Base-by-base conservation (phyloP, 306 rosid genomes). In the Spatholobus suberectus region DNA sequence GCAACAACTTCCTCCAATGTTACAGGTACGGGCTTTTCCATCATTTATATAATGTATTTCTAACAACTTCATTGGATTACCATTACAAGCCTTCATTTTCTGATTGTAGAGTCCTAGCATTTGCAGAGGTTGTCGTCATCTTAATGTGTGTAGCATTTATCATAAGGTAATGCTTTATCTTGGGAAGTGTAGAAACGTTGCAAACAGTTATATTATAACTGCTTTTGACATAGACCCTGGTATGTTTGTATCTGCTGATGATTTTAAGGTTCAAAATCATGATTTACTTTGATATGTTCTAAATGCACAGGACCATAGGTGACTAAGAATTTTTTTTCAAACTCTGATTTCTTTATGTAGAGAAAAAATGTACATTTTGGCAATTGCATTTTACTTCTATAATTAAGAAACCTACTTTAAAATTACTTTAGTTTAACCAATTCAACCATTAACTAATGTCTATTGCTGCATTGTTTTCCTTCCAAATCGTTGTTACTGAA, bases 61-160 rank as follows among this genome's bases (percentile, higher is more conserved):
- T 75, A 49, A 11, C 5, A 51, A 61, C 52, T 79, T 83, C 23
- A 63, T 76, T 37, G 15, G 73, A 80, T 51, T 74, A 18, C 7
- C 65, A 11, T 58, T 74, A 82, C 78, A 49, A 29, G 13, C 74
- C 82, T 76, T 79, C 61, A 66, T 77, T 46, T 85, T 84, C 78
- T 63, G 81, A 80, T 76, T 81, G 83, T 77, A 95, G 99, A 89
- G 90, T 89, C 87, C 79, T 20, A 86, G 83, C 88, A 86, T 90
- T 75, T 95, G 97, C 88, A 90, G 82, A 87, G 92, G 98, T 67
- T 95, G 99, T 73, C 97, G 98, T 80, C 99, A 95, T 93, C 94
- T 93, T 80, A 85, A 82, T 87, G 94, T 87, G 52, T 95, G 99
- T 81, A 90, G 89, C 86, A 87, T 90, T 83, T 95, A 90, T 89